Evolutionary conservation across 176 grass and related monocot genomes (phyloP).

Genomic region (Eleusine indica): DNA sequence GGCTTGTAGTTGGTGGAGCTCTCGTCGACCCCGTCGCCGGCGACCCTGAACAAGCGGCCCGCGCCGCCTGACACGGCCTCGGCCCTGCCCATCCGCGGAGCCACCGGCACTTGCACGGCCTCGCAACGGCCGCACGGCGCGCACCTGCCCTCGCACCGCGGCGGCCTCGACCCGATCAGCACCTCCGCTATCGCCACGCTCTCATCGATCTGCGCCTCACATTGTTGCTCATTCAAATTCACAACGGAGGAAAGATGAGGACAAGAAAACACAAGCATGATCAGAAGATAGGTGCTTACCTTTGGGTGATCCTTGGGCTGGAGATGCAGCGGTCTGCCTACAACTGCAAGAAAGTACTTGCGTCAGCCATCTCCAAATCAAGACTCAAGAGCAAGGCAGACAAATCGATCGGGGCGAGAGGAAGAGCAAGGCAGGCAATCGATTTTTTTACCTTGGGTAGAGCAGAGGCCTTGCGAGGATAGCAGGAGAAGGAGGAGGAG

Average conservation of each 20-base stretch:
- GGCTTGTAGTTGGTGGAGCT: constrained; percentile 77
- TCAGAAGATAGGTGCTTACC: constrained; percentile 13
- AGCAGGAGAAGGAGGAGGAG: constrained; percentile 46
- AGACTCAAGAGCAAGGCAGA: not conserved
- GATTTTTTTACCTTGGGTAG: constrained; percentile 34
- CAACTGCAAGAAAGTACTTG: constrained; percentile 33
- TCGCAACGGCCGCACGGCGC: constrained; percentile 61
- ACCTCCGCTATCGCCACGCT: constrained; percentile 16
- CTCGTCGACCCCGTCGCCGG: constrained; percentile 38
- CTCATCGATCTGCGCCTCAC: not conserved
- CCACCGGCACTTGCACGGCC: constrained; percentile 75
- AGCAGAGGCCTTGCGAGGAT: constrained; percentile 30
- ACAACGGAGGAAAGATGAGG: not conserved
- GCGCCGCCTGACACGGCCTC: not conserved
- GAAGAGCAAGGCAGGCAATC: not conserved
- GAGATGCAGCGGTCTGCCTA: constrained; percentile 36
- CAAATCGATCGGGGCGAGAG: not conserved
- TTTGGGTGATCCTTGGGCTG: constrained; percentile 26
- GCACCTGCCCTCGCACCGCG: constrained; percentile 71
- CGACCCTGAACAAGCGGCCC: not conserved
- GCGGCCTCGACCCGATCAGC: constrained; percentile 72
- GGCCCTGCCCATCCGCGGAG: constrained; percentile 33
- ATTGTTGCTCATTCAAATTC: not conserved
- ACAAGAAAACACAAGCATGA: not conserved
- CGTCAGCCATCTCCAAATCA: not conserved